These are phyloP conservation scores for Volvox reticuliferus DNA, from an alignment of 139 green algal genomes.

Conservation along the genomic window DNA sequence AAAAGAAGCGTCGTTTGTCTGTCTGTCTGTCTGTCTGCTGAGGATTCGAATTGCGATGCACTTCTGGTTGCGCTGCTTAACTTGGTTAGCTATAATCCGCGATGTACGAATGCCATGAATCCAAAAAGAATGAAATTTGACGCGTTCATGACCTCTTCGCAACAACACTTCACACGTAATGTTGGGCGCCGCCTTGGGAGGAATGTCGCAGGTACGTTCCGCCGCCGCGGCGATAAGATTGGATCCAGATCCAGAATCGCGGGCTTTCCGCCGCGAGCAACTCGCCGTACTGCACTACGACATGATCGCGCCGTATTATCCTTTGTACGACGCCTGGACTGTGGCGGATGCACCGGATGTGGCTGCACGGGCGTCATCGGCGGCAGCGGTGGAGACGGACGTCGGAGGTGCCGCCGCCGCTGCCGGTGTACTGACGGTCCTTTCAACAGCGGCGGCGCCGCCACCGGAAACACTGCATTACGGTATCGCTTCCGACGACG, in stretches of 20 bases:
- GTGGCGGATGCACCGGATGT: background rate
- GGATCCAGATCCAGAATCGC: background rate
- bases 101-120: too few species aligned
- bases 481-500: background rate
- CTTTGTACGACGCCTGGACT: constrained; percentile 24
- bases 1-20: background rate
- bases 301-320: background rate
- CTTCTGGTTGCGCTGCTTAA: too few species aligned
- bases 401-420: background rate
- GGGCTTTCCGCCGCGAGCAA: background rate
- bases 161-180: background rate
- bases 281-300: constrained; percentile 27
- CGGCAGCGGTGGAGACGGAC: background rate
- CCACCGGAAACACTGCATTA: background rate
- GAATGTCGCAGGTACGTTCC: background rate
- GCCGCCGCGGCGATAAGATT: background rate
- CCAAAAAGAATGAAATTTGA: too few species aligned
- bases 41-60: too few species aligned
- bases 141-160: background rate
- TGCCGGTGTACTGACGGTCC: background rate
- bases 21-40: background rate
- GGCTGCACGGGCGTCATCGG: background rate
- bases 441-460: background rate
- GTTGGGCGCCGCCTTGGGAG: background rate
- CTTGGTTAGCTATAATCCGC: too few species aligned